Base-by-base conservation (phyloP, 1,284 basidiomycete genomes). In the Agaricales sp. region DNA sequence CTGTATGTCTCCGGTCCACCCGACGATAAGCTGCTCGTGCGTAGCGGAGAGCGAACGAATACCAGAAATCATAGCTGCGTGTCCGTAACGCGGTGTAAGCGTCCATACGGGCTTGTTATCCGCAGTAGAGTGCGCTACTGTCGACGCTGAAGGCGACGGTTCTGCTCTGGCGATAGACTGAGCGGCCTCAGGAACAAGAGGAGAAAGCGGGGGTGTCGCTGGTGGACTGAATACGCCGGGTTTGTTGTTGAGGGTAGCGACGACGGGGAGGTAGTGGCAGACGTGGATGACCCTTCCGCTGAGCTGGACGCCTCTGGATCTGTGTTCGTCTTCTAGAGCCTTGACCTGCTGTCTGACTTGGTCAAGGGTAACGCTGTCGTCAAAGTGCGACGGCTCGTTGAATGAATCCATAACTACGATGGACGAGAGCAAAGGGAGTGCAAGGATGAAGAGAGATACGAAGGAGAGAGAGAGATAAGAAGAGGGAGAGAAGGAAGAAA, bases 11-110 rank as follows among this genome's bases (percentile, higher is more conserved):
- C 94, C 95, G 0, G 90, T 91, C 88, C 94, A 96, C 22, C 92
- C 95, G 44, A 98, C 77, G 59, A 97, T 81, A 55, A 96, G 67
- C 69, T 99, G 92, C 55, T 92, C 83, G 64, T 95, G 89, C 0
- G 87, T 86, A 12, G 79, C 69, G 11, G 83, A 78, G 43, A 99
- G 78, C 2, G 85, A 88, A 50, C 84, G 80, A 59, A 98, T 93
- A 30, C 96, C 95, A 46, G 86, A 88, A 56, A 95, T 87, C 87
- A 99, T 92, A 4, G 95, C 95, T 3, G 91, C 82, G 65, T 99
- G 95, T 19, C 93, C 95, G 51, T 92, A 84, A 30, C 94, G 77
- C 2, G 84, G 79, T 8, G 78, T 69, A 6, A 99, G 70, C 11
- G 82, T 78, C 95, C 95, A 99, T 46, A 54, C 54, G 26, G 58